Conservation (phyloP, 176 grass and related monocot genomes). For the Eragrostis nindensis region DNA sequence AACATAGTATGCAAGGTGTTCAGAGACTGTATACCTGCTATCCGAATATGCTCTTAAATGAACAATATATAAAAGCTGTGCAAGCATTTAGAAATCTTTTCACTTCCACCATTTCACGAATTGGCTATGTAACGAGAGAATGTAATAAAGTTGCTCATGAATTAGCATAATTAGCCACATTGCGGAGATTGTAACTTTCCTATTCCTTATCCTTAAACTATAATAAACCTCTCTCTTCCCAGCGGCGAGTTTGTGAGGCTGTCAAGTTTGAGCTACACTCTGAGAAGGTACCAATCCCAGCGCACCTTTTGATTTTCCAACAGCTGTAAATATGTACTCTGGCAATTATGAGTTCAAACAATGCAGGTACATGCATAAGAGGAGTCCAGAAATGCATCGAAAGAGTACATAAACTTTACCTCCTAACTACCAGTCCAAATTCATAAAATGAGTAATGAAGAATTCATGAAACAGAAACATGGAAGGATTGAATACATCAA, state of each 20-base stretch:
- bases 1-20: neutral
- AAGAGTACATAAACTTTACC: neutral
- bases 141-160: neutral
- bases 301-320: neutral
- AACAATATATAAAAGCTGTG: neutral
- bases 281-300: neutral
- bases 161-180: neutral
- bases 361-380: neutral
- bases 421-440: neutral
- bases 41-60: constrained; percentile 3
- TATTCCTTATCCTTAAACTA: neutral
- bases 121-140: neutral
- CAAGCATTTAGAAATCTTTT: neutral
- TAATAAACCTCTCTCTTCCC: neutral
- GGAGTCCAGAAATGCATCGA: too few species aligned
- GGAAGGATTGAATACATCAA: neutral
- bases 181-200: neutral
- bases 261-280: neutral
- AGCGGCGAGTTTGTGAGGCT: neutral
- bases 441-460: neutral
- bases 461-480: neutral
- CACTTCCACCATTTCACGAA: neutral
- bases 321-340: neutral
- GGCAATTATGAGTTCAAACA: neutral
- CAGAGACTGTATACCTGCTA: neutral